These are phyloP conservation scores for Debaryomyces sp. DNA, from an alignment of 1,139 yeast species.

Conservation along the genomic window DNA sequence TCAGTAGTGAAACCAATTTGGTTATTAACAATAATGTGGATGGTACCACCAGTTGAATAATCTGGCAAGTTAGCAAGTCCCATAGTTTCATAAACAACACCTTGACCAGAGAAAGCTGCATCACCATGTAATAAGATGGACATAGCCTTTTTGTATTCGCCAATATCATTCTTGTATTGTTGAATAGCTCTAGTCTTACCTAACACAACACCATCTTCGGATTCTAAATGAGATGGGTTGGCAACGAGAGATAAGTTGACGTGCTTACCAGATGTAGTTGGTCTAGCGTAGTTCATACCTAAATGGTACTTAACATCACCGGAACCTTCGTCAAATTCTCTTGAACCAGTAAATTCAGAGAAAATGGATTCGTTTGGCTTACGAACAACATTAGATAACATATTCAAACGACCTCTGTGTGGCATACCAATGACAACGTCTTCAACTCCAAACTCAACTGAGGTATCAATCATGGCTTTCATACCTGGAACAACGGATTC, in stretches of 20 bases:
- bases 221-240: slow-evolving; percentile 98
- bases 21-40: slow-evolving; percentile 93
- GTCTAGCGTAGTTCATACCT: slow-evolving; percentile 99
- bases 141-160: slow-evolving; percentile 82
- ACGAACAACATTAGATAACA: slow-evolving; percentile 96
- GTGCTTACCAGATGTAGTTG: slow-evolving; percentile 97
- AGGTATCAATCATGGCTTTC: slow-evolving; percentile 91
- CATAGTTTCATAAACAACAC: slow-evolving; percentile 98
- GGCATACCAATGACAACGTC: slow-evolving; percentile 99
- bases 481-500: slow-evolving; percentile 97
- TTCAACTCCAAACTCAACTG: slow-evolving; percentile 92
- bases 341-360: slow-evolving; percentile 92
- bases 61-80: slow-evolving; percentile 93
- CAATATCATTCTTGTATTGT: slow-evolving; percentile 86
- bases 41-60: slow-evolving; percentile 97
- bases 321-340: slow-evolving; percentile 85
- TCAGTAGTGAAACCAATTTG: slow-evolving; percentile 99
- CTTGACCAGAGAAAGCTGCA: slow-evolving; percentile 98
- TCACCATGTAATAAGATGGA: slow-evolving; percentile 96
- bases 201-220: slow-evolving; percentile 97
- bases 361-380: slow-evolving; percentile 98
- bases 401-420: slow-evolving; percentile 98
- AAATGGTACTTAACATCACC: slow-evolving; percentile 99
- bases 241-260: slow-evolving; percentile 96
- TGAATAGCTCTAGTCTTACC: slow-evolving; percentile 98